Conservation (phyloP, 345 rosid genomes). For the Eucalyptus curtisii region DNA sequence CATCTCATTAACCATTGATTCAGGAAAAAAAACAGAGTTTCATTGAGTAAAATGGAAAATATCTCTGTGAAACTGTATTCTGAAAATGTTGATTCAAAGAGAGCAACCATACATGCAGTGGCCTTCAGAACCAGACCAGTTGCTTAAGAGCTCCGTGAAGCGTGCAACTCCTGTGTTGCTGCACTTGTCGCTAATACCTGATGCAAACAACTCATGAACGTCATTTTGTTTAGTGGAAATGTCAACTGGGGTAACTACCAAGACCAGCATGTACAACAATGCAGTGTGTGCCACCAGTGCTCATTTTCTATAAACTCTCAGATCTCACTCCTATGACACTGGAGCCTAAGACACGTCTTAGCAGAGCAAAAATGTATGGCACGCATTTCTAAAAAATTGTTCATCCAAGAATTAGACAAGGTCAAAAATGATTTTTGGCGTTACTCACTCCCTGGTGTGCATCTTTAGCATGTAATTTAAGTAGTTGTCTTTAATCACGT, state of each 20-base stretch:
- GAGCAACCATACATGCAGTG: constrained; percentile 65
- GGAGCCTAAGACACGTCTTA: neutral
- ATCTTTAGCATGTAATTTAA: neutral
- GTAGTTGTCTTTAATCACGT: neutral
- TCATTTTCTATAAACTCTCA: neutral
- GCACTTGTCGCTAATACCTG: constrained; percentile 81
- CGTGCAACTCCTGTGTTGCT: constrained; percentile 33
- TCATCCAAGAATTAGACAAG: neutral
- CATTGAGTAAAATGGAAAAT: neutral
- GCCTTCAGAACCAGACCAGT: constrained; percentile 70
- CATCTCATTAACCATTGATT: neutral
- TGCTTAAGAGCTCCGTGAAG: constrained; percentile 58
- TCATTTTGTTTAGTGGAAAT: neutral
- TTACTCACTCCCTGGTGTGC: neutral
- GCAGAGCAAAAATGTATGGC: neutral
- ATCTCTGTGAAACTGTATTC: neutral
- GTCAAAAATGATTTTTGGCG: neutral
- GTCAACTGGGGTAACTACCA: neutral
- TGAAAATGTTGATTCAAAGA: neutral
- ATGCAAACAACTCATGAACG: neutral
- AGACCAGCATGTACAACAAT: neutral
- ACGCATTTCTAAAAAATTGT: neutral
- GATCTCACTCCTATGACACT: neutral
- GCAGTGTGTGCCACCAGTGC: neutral
- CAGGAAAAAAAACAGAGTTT: neutral